Percentiles rank a stretch among this genome's conserved stretches.
Conservation (phyloP, 139 green algal species). For the Closterium sp. region DNA sequence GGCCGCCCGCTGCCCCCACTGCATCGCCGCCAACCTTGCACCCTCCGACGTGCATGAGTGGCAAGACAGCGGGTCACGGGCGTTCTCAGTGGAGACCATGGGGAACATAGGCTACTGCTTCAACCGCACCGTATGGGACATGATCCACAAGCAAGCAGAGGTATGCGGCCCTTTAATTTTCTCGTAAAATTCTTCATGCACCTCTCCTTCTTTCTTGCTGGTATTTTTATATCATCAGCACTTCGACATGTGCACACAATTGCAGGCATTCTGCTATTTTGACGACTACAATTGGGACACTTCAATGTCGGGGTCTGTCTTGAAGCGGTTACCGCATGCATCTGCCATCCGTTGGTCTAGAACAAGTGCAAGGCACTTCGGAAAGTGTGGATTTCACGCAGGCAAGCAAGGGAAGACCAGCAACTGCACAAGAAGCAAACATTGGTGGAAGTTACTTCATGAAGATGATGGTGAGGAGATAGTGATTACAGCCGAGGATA, state of each 20-base stretch:
- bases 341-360: background rate
- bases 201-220: background rate
- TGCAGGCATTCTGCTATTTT: slow-evolving; percentile 37
- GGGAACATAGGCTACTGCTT: slow-evolving; percentile 48
- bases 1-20: slow-evolving; percentile 22
- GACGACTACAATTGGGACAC: slow-evolving; percentile 52
- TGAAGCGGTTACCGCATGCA: background rate
- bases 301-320: slow-evolving; percentile 17
- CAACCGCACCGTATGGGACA: slow-evolving; percentile 44
- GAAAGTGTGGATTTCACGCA: background rate
- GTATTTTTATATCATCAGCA: background rate
- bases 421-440: background rate
- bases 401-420: background rate
- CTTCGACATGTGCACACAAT: background rate
- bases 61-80: background rate
- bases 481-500: background rate
- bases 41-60: slow-evolving; percentile 14
- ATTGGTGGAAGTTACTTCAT: background rate
- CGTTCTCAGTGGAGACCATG: slow-evolving; percentile 14
- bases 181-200: background rate
- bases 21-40: slow-evolving; percentile 41
- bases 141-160: background rate
- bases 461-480: background rate
- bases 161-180: background rate
- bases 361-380: background rate